These are phyloP conservation scores for Diaporthe eres DNA, from an alignment of 2,329 filamentous ascomycete species.

Conservation along the genomic window DNA sequence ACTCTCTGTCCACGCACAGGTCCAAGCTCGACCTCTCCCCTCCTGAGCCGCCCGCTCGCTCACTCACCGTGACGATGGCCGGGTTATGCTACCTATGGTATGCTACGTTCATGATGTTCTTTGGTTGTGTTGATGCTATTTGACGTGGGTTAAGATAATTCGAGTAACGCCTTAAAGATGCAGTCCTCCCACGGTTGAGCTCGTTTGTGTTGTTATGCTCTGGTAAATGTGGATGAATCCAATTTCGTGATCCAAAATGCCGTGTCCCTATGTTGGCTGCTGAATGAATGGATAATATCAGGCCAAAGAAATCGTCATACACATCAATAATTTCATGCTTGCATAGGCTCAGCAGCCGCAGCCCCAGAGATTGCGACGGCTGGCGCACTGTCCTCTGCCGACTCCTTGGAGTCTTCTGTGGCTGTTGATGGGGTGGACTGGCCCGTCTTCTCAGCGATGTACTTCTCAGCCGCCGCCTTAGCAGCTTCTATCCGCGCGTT, in stretches of 20 bases:
- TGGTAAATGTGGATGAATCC: slow-evolving; percentile 23
- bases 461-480: slow-evolving; percentile 45
- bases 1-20: slow-evolving; percentile 10
- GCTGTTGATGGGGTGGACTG: slow-evolving; percentile 30
- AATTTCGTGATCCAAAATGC: slow-evolving; percentile 24
- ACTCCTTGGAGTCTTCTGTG: slow-evolving; percentile 16
- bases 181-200: slow-evolving; percentile 25
- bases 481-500: slow-evolving; percentile 60
- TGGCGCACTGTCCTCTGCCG: slow-evolving; percentile 10
- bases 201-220: not conserved
- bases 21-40: slow-evolving; percentile 12
- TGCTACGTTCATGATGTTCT: slow-evolving; percentile 28
- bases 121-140: slow-evolving; percentile 21
- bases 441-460: slow-evolving; percentile 34
- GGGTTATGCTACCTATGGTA: slow-evolving; percentile 11
- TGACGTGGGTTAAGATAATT: slow-evolving; percentile 19
- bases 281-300: slow-evolving; percentile 1
- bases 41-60: not conserved
- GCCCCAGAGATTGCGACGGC: slow-evolving; percentile 23
- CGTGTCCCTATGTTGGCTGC: slow-evolving; percentile 10
- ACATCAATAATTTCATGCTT: slow-evolving; percentile 22
- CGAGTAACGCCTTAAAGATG: slow-evolving; percentile 37
- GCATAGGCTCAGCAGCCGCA: slow-evolving; percentile 6
- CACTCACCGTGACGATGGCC: not conserved
- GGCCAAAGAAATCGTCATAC: slow-evolving; percentile 6